Base-by-base conservation (phyloP, 1,139 yeast genomes). In the Pneumocystis wakefieldiae region DNA sequence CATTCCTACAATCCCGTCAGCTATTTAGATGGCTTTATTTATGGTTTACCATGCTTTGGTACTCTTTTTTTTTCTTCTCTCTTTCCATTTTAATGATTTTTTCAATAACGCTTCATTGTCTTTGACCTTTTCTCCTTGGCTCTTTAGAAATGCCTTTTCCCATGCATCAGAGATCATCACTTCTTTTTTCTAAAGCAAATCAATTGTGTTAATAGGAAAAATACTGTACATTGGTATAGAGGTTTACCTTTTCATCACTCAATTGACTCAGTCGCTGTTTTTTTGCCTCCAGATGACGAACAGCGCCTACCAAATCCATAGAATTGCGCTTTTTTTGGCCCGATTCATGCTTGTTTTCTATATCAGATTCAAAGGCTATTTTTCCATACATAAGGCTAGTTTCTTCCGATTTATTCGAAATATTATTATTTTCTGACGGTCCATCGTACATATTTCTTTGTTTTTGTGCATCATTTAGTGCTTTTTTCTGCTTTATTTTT, bases 61-160 rank as follows among this genome's bases (percentile, higher is more conserved):
- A 68, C 94, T 86, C 76, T 83, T 86, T 71, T 87, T 80, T 76
- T 89, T 90, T 72, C 81, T 80, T 67, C 86, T 82, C 70, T 87
- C 95, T 72, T 88, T 87, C 70, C 87, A 81, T 76, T 87, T 90
- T 67, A 92, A 75, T 1, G 97, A 88, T 73, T 89, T 91, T 70
- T 85, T 86, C 73, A 94, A 80, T 69, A 92, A 76, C 71, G 83
- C 85, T 73, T 91, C 98, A 73, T 92, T 95, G 73, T 94, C 97
- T 70, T 86, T 87, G 61, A 91, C 77, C 73, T 89, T 91, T 59
- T 76, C 78, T 61, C 98, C 98, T 74, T 90, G 96, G 2, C 95
- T 91, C 71, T 86, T 92, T 41, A 86, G 80, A 77, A 91, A 78
- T 24, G 94, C 88, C 69, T 82, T 80, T 70, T 82, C 84, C 99